phyloP scores from a whole-genome alignment of 768 basidiomycete genomes.

The Auriscalpium orientale region DNA sequence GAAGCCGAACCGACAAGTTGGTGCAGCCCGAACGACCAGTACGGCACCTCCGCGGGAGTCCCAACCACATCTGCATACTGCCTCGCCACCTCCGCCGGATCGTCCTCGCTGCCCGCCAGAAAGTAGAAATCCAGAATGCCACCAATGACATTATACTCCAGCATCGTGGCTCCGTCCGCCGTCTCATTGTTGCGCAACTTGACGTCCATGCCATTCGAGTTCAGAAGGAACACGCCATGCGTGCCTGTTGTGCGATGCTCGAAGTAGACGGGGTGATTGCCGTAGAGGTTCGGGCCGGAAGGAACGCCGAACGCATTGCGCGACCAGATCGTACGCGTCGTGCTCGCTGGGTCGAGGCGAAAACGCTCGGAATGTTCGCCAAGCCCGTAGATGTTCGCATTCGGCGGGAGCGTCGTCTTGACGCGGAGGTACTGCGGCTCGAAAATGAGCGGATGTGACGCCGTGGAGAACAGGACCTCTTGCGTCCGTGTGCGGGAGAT shows the following conservation, averaged over 20 bases:
- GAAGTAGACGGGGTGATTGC: conserved; percentile 66
- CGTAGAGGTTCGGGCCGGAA: conserved; percentile 55
- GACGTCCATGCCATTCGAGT: conserved; percentile 73
- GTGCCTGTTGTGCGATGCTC: conserved; percentile 59
- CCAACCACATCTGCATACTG: conserved; percentile 69
- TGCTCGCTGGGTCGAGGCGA: conserved; percentile 39
- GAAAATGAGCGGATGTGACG: conserved; percentile 56
- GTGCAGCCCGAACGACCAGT: conserved; percentile 68
- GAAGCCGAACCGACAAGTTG: conserved; percentile 70
- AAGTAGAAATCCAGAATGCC: conserved; percentile 77
- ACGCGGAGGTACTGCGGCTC: conserved; percentile 73
- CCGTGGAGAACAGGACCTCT: conserved; percentile 57
- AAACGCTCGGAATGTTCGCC: conserved; percentile 69
- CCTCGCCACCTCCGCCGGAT: conserved; percentile 49
- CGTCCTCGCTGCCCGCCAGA: conserved; percentile 53
- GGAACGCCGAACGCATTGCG: conserved; percentile 58
- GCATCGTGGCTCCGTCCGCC: conserved; percentile 25
- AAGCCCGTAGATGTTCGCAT: conserved; percentile 70
- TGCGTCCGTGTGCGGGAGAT: conserved; percentile 39
- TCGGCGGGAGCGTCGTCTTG: conserved; percentile 51
- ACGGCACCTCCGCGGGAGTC: conserved; percentile 61
- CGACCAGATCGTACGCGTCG: conserved; percentile 49
- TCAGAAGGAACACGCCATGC: conserved; percentile 63
- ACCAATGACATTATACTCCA: conserved; percentile 75
- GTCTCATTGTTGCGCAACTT: conserved; percentile 38